Evolutionary conservation across 2,329 filamentous ascomycete species (phyloP).

Genomic region (Penicillium sp.): DNA sequence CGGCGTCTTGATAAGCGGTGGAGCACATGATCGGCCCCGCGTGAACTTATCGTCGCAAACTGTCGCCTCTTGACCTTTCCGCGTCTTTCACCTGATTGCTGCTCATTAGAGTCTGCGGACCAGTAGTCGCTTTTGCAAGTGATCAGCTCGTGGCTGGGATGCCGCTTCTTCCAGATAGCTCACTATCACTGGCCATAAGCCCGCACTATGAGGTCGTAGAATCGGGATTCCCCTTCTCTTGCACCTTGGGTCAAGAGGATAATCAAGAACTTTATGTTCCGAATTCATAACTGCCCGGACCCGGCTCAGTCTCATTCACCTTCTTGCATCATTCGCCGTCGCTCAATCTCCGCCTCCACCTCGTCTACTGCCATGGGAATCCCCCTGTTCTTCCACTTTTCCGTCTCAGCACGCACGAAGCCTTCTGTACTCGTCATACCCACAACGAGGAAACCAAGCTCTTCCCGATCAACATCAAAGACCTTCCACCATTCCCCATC

Average conservation of each 20-base stretch:
- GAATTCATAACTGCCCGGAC: not conserved
- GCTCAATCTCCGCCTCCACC: slow-evolving; percentile 60
- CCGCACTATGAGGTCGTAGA: not conserved
- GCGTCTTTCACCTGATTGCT: not conserved
- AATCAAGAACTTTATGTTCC: not conserved
- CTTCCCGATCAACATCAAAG: slow-evolving; percentile 92
- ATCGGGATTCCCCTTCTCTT: not conserved
- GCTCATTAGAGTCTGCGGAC: not conserved
- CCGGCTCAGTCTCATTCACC: slow-evolving; percentile 33
- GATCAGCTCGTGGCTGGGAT: not conserved
- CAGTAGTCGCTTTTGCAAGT: not conserved
- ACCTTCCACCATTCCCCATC: slow-evolving; percentile 95
- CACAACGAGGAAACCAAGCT: slow-evolving; percentile 88
- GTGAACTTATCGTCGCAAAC: slow-evolving; percentile 15
- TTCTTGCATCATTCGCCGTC: slow-evolving; percentile 44
- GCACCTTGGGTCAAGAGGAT: not conserved
- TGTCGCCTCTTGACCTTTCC: not conserved
- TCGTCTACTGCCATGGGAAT: slow-evolving; percentile 60
- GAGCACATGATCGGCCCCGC: slow-evolving; percentile 30
- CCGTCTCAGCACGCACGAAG: slow-evolving; percentile 61
- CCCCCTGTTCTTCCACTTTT: slow-evolving; percentile 51
- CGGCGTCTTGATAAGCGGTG: slow-evolving; percentile 25
- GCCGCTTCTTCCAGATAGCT: not conserved
- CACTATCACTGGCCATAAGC: not conserved
- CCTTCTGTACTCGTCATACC: slow-evolving; percentile 75